Evolutionary conservation across 2,329 filamentous ascomycete genomes (phyloP).

Genomic region (Cladophialophora psammophila): DNA sequence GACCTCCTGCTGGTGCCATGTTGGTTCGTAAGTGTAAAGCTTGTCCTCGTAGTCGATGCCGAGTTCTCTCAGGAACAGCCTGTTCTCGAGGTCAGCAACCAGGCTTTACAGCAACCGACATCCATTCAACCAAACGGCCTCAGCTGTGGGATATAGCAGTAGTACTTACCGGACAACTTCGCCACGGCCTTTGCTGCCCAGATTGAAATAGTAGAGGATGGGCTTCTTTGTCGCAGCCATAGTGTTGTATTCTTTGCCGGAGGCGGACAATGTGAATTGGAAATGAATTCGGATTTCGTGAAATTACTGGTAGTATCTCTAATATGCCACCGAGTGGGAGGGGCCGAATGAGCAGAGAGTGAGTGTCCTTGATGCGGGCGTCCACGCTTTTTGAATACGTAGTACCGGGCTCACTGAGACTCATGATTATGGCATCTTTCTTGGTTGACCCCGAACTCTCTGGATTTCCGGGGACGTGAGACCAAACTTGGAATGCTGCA

Average conservation of each 20-base stretch:
- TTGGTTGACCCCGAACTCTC: not conserved
- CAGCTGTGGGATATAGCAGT: too few relatives aligned
- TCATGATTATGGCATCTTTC: not conserved
- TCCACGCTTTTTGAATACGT: not conserved
- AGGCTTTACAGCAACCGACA: not conserved
- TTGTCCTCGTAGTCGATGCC: slow-evolving; percentile 43
- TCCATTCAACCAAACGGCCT: not conserved
- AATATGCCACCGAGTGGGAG: not conserved
- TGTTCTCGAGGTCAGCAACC: slow-evolving; percentile 20
- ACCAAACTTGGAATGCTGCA: not conserved
- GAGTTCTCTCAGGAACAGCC: slow-evolving; percentile 44
- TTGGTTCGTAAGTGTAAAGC: slow-evolving; percentile 43
- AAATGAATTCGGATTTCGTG: too few relatives aligned
- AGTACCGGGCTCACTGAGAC: not conserved
- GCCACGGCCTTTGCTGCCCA: slow-evolving; percentile 42
- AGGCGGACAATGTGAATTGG: too few relatives aligned
- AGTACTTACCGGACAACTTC: slow-evolving; percentile 43
- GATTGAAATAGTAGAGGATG: slow-evolving; percentile 41
- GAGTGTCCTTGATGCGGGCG: not conserved
- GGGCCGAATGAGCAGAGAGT: not conserved
- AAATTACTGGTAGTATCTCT: not conserved
- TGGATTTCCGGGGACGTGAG: not conserved
- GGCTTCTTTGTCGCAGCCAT: slow-evolving; percentile 19
- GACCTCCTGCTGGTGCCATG: slow-evolving; percentile 37
- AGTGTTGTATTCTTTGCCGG: not conserved